Evolutionary conservation across 495 filamentous ascomycete species (phyloP).

Genomic region (Talaromyces nanjingensis): DNA sequence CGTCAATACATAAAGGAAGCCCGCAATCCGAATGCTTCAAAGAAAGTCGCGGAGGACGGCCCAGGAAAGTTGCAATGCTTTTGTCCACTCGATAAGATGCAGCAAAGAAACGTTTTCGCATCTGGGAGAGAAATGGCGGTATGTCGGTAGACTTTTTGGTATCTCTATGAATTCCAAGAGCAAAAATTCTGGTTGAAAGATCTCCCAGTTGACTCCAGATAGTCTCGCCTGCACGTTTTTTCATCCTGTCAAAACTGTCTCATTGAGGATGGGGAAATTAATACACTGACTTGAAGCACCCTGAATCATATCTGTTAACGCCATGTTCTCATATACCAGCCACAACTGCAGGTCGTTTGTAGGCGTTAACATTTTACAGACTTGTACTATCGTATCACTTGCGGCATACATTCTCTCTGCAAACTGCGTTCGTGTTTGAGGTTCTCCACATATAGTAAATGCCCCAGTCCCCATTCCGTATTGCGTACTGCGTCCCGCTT

Average conservation of each 20-base stretch:
- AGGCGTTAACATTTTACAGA: conserved; percentile 25
- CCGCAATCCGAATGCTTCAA: conserved; percentile 43
- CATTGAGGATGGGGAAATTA: no score
- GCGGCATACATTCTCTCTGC: conserved; percentile 22
- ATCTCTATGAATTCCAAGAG: conserved; percentile 47
- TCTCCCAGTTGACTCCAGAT: neutral
- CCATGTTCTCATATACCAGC: conserved; percentile 24
- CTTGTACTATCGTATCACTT: conserved; percentile 19
- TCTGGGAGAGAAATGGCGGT: conserved; percentile 38
- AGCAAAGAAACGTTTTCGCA: conserved; percentile 42
- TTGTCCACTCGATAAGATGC: conserved; percentile 44
- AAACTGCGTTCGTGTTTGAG: conserved; percentile 13
- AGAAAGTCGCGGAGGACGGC: conserved; percentile 45
- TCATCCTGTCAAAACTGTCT: neutral
- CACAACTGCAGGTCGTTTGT: conserved; percentile 28
- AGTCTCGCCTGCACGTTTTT: neutral
- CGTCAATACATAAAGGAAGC: conserved; percentile 46
- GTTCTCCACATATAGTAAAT: neutral
- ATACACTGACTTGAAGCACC: conserved; percentile 24
- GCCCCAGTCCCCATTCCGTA: conserved; percentile 18
- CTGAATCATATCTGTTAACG: conserved; percentile 17
- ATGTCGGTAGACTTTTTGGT: conserved; percentile 20
- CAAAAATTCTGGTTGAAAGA: neutral
- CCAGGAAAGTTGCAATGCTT: conserved; percentile 42
- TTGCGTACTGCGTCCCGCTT: conserved; percentile 22